Evolutionary conservation across 305 asterid species (phyloP).

Genomic region (Fraxinus sp.): DNA sequence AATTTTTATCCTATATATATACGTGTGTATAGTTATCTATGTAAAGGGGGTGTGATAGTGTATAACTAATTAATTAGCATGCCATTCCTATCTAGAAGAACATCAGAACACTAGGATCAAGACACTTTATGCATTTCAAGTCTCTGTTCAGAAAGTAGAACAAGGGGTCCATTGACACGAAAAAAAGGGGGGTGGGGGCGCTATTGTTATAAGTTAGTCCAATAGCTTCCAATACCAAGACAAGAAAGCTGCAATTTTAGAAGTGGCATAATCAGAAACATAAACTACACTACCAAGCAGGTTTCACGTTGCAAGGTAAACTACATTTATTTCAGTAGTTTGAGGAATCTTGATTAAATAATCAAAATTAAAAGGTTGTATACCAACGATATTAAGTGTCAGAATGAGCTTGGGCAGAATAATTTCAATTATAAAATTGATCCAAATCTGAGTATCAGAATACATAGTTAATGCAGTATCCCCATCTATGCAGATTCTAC

Average conservation of each 20-base stretch:
- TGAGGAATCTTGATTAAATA: background rate
- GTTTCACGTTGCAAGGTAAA: background rate
- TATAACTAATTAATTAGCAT: conserved; percentile 19
- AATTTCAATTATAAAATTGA: background rate
- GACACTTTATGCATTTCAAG: conserved; percentile 20
- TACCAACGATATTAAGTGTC: background rate
- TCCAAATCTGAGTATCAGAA: conserved; percentile 12
- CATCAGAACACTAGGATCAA: background rate
- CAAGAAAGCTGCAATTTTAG: background rate
- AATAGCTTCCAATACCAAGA: background rate
- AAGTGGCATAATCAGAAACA: background rate
- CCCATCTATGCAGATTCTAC: conserved; percentile 10
- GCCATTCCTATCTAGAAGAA: conserved; percentile 5
- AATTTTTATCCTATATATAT: no score
- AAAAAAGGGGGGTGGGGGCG: background rate
- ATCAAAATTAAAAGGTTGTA: background rate
- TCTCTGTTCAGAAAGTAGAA: conserved; percentile 13
- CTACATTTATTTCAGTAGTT: background rate
- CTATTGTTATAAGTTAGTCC: background rate
- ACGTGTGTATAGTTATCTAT: no score
- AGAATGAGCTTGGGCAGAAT: background rate
- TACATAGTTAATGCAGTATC: conserved; percentile 1
- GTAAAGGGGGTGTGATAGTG: background rate
- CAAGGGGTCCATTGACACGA: background rate
- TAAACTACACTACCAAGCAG: background rate